phyloP scores from a whole-genome alignment of 2,329 filamentous ascomycete genomes.

The Apiospora marii region DNA sequence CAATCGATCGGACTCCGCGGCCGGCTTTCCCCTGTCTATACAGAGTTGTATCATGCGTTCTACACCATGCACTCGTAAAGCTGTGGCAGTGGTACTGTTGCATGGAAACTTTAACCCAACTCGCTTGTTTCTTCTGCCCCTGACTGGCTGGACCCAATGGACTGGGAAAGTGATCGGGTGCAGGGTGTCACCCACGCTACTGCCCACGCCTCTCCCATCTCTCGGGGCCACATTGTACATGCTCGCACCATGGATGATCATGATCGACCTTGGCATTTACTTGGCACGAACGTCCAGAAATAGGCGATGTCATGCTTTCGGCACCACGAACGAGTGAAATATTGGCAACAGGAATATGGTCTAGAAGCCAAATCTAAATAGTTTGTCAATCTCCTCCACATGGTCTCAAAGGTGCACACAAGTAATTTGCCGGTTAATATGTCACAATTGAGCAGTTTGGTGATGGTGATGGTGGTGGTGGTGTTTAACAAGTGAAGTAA shows the following conservation, averaged over 20 bases:
- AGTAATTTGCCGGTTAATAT: background rate
- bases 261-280: background rate
- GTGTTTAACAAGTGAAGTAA: background rate
- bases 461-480: background rate
- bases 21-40: background rate
- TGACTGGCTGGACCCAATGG: background rate
- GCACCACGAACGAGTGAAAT: background rate
- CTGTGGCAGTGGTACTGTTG: background rate
- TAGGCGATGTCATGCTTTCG: background rate
- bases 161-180: background rate
- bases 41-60: too few relatives aligned
- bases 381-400: background rate
- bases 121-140: background rate
- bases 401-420: background rate
- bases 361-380: background rate
- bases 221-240: too few relatives aligned
- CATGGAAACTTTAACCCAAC: background rate
- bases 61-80: background rate
- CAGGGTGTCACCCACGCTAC: background rate
- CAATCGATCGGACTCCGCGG: background rate
- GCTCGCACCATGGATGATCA: background rate
- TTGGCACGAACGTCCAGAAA: background rate
- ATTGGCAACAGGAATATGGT: background rate
- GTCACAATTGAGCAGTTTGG: background rate
- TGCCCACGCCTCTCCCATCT: background rate